Conservation (phyloP, 768 basidiomycete species). For the Boletales sp. region DNA sequence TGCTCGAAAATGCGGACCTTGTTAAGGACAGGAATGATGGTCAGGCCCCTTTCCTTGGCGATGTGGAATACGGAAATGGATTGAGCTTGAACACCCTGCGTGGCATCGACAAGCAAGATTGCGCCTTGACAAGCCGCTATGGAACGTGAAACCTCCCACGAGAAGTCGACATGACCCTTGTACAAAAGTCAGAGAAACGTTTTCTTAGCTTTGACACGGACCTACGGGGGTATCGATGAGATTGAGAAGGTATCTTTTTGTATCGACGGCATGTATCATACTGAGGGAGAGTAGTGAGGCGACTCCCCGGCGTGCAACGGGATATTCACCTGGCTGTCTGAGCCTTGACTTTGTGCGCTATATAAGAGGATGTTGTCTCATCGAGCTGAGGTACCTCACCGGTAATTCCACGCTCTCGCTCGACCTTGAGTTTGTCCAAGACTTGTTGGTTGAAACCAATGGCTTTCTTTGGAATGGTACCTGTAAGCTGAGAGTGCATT, state of each 20-base stretch:
- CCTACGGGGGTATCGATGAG: conserved; percentile 92
- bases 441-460: conserved; percentile 78
- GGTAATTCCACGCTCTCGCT: conserved; percentile 94
- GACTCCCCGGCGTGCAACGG: background rate
- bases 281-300: conserved; percentile 34
- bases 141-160: conserved; percentile 93
- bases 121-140: conserved; percentile 94
- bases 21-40: conserved; percentile 88
- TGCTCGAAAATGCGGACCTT: conserved; percentile 50
- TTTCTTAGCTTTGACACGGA: background rate
- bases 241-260: conserved; percentile 73
- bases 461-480: conserved; percentile 70
- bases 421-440: conserved; percentile 93
- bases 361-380: conserved; percentile 3
- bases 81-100: conserved; percentile 97
- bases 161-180: conserved; percentile 95
- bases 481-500: conserved; percentile 62
- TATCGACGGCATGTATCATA: conserved; percentile 69
- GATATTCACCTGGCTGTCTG: conserved; percentile 80
- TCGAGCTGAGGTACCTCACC: conserved; percentile 37
- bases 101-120: conserved; percentile 84
- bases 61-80: conserved; percentile 93
- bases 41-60: conserved; percentile 75
- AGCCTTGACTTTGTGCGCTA: conserved; percentile 68
- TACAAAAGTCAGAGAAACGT: background rate